Conservation (phyloP, 139 green algal genomes). For the Gonium pectorale region DNA sequence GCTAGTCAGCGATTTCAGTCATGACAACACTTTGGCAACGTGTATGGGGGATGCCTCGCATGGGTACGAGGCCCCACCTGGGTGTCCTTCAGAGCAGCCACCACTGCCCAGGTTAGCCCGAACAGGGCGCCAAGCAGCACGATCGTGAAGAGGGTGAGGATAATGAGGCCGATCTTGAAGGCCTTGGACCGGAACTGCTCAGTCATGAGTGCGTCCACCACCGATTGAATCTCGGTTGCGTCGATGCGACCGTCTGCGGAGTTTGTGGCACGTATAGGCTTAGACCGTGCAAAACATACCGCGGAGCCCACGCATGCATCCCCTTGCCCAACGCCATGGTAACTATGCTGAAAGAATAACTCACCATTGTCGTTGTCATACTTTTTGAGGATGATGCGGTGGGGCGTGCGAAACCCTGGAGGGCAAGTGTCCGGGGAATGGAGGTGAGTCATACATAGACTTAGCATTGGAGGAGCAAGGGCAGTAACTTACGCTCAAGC, state of each 20-base stretch:
- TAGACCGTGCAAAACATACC: neutral
- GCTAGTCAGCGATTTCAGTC: no score
- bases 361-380: constrained; percentile 29
- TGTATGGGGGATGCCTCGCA: no score
- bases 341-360: neutral
- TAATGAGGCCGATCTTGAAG: constrained; percentile 29
- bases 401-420: constrained; percentile 13
- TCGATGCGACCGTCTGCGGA: constrained; percentile 26
- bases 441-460: neutral
- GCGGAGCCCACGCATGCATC: neutral
- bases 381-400: constrained; percentile 5
- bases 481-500: neutral
- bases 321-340: no score
- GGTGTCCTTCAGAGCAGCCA: constrained; percentile 32
- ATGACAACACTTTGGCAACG: no score
- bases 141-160: constrained; percentile 16
- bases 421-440: neutral
- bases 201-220: constrained; percentile 13
- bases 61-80: constrained; percentile 1
- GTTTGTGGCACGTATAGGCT: neutral
- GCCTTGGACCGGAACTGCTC: constrained; percentile 40
- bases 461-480: neutral
- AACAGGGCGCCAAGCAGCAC: constrained; percentile 28
- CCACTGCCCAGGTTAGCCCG: constrained; percentile 32
- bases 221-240: constrained; percentile 25